Conservation (phyloP, 2,329 filamentous ascomycete genomes). For the Drechslera avenae region DNA sequence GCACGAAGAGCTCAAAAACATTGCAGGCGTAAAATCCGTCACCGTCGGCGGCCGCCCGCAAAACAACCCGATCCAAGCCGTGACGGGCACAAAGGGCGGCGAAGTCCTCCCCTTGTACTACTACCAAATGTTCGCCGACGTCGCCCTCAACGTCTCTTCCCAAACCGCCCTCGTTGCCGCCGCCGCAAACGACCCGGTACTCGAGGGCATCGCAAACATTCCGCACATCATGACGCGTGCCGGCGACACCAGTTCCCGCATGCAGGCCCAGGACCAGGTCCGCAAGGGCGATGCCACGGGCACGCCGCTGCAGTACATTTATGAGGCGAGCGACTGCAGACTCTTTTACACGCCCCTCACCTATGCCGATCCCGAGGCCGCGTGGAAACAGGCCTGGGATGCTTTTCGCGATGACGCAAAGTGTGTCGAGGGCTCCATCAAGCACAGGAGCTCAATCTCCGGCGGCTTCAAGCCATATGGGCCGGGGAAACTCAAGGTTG, state of each 20-base stretch:
- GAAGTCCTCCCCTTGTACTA: constrained; percentile 33
- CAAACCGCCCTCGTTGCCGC: constrained; percentile 9
- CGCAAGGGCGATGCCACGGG: constrained; percentile 39
- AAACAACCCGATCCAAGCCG: constrained; percentile 61
- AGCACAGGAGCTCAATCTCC: constrained; percentile 29
- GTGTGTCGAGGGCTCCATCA: constrained; percentile 33
- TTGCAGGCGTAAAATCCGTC: constrained; percentile 60
- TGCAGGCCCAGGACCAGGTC: constrained; percentile 32
- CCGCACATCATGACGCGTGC: constrained; percentile 23
- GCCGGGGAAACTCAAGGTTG: constrained; percentile 19
- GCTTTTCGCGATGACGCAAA: constrained; percentile 24
- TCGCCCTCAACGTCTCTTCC: constrained; percentile 23
- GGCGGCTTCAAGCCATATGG: constrained; percentile 37
- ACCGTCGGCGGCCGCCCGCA: constrained; percentile 63
- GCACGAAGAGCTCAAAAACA: constrained; percentile 57
- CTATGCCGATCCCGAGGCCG: constrained; percentile 53
- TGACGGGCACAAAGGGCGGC: constrained; percentile 65
- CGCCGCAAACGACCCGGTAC: constrained; percentile 11
- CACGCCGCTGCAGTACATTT: constrained; percentile 62
- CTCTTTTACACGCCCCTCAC: constrained; percentile 64
- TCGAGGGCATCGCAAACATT: constrained; percentile 20
- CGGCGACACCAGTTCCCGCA: constrained; percentile 19
- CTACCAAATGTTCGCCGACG: constrained; percentile 23
- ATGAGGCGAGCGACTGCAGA: constrained; percentile 65
- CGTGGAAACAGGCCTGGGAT: constrained; percentile 55